Conservation (phyloP, 73 alveolate species). For the Stentor roeselii region DNA sequence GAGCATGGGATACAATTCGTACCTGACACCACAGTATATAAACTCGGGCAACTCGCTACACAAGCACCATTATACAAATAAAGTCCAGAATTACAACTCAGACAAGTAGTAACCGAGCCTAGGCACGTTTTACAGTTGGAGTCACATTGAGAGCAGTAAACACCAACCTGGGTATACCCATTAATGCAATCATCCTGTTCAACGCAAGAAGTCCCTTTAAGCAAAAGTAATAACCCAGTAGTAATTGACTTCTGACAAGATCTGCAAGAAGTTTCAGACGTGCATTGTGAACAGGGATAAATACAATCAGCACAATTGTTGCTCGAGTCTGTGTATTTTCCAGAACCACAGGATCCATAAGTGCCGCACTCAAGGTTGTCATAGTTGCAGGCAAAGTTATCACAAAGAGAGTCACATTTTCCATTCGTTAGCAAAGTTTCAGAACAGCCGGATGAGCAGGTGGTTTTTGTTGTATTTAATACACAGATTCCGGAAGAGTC, state of each 20-base stretch:
- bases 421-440: neutral
- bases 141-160: neutral
- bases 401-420: neutral
- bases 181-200: neutral
- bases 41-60: neutral
- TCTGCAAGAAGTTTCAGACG: neutral
- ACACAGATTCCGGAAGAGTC: neutral
- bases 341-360: slow-evolving; percentile 11
- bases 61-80: slow-evolving; percentile 10
- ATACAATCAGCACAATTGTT: neutral
- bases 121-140: neutral
- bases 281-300: neutral
- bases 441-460: neutral
- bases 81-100: neutral
- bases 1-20: neutral
- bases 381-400: neutral
- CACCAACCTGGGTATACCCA: neutral
- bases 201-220: neutral
- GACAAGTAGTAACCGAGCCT: neutral
- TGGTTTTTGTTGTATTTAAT: neutral
- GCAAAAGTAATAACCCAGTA: neutral
- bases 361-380: neutral
- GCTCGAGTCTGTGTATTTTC: neutral
- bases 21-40: neutral
- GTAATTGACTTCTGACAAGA: neutral